Evolutionary conservation across 495 filamentous ascomycete genomes (phyloP), one percentile per base, ranked within the genome.

Genomic region (Penicillium cataractarum): DNA sequence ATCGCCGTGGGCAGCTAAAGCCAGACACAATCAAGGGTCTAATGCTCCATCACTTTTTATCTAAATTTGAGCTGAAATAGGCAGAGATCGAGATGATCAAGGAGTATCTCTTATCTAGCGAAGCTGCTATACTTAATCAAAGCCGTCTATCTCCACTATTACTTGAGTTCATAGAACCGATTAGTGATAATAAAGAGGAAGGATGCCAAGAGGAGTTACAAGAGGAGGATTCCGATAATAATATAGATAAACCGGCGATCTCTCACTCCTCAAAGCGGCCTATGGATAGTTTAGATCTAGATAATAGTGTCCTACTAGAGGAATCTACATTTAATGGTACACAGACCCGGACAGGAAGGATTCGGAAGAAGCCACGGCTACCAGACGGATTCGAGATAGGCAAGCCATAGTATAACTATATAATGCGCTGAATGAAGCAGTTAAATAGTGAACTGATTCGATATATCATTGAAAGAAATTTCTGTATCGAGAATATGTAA

Each of bases 1-100:
- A 66, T 60, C 49, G 64, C 33, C 50, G 55, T 35, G 55, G 64
- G 4, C 35, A 44, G 24, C 39, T 61, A 12, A 61, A 61, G 26
- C 51, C 35, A 52, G 39, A 40, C 17, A 61, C 49, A 53, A 61
- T 61, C 15, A 29, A 12, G 8, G 49, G 39, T 42, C 46, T 61
- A 5, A 61, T 61, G 35, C 33, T 61, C 12, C n/a, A 44, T 53
- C 31, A 39, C 3, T 44, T 61, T n/a, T 42, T 6, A n/a, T 24
- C 51, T 31, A 53, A 44, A 27, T 44, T 55, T 54, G 52, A 19
- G 35, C 17, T 61, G 13, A 31, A 61, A 22, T 13, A 52, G 26
- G 15, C 13, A 32, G 29, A 61, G 58, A 52, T 53, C 6, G 31
- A 51, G 32, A 40, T 54, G 12, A 57, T 39, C 10, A 39, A 57